Conservation (phyloP, 192 early-diverging fungal genomes). For the Coemansia sp. region DNA sequence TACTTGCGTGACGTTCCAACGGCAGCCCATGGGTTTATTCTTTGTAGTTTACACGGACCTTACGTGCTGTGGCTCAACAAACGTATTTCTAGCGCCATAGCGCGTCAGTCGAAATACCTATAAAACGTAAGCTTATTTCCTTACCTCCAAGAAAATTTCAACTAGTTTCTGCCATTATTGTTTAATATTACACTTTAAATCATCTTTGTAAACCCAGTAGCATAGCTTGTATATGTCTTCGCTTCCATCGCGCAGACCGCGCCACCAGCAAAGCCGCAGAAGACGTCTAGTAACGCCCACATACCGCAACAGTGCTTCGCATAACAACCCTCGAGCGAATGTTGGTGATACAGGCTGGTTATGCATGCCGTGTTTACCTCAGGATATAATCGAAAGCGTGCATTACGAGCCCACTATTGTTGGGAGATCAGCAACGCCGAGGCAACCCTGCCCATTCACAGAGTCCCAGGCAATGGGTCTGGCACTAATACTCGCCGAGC, state of each 20-base stretch:
- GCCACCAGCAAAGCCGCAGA: slow-evolving; percentile 2
- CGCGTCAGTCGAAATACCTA: too few species aligned
- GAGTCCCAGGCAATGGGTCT: slow-evolving; percentile 24
- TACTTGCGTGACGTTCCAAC: too few species aligned
- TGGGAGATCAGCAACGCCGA: background rate
- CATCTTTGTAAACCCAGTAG: background rate
- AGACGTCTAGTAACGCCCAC: background rate
- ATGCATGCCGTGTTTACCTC: slow-evolving; percentile 11
- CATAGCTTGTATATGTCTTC: background rate
- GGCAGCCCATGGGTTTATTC: too few species aligned
- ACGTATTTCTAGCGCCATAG: too few species aligned
- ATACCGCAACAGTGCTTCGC: background rate
- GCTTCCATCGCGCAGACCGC: slow-evolving; percentile 7
- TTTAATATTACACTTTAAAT: background rate
- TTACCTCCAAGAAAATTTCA: too few species aligned
- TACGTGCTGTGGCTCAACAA: too few species aligned
- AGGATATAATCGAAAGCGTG: slow-evolving; percentile 8
- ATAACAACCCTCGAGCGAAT: background rate
- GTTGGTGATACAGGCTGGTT: background rate
- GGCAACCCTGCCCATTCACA: slow-evolving; percentile 5
- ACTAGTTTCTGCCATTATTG: background rate
- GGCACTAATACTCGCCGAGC: slow-evolving; percentile 28
- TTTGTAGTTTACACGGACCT: too few species aligned
- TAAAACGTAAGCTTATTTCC: too few species aligned
- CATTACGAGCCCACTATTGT: slow-evolving; percentile 7